Evolutionary conservation across 495 filamentous ascomycete genomes (phyloP).

Genomic region (Hypoxylon subgilvum): DNA sequence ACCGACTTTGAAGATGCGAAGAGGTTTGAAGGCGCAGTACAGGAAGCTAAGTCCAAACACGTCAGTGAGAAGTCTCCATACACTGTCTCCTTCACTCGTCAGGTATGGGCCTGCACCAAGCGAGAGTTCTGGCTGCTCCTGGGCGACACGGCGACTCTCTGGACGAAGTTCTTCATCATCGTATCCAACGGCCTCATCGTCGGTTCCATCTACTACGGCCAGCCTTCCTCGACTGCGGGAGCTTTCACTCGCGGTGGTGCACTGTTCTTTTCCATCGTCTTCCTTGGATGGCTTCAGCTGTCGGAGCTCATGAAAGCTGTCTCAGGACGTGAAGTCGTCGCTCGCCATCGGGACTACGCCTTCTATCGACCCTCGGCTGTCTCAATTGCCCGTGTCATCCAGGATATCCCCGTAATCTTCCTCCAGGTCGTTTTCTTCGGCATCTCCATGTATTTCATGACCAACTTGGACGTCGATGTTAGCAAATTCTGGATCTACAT

Average conservation of each 20-base stretch:
- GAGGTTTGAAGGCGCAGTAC: slow-evolving; percentile 71
- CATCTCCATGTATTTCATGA: slow-evolving; percentile 73
- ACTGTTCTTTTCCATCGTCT: slow-evolving; percentile 73
- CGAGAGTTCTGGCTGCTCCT: slow-evolving; percentile 79
- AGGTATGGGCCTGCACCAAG: slow-evolving; percentile 71
- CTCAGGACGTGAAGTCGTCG: slow-evolving; percentile 30
- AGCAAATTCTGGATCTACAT: slow-evolving; percentile 78
- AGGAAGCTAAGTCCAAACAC: slow-evolving; percentile 68
- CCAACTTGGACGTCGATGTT: slow-evolving; percentile 65
- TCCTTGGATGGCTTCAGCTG: slow-evolving; percentile 78
- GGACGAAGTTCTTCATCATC: slow-evolving; percentile 80
- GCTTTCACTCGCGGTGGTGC: slow-evolving; percentile 73
- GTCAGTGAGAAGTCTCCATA: slow-evolving; percentile 73
- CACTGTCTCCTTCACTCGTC: slow-evolving; percentile 71
- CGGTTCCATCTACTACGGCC: slow-evolving; percentile 73
- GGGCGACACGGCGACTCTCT: slow-evolving; percentile 74
- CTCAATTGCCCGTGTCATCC: slow-evolving; percentile 67
- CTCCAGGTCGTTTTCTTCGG: slow-evolving; percentile 68
- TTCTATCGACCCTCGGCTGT: slow-evolving; percentile 81
- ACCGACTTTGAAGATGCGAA: slow-evolving; percentile 68
- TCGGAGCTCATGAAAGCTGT: slow-evolving; percentile 72
- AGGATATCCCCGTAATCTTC: slow-evolving; percentile 71
- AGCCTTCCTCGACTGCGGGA: slow-evolving; percentile 67
- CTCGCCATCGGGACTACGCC: slow-evolving; percentile 63
- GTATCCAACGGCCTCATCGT: slow-evolving; percentile 76